These are phyloP conservation scores for Diophrys appendiculata DNA, from an alignment of 73 alveolate genomes.

Conservation along the genomic window DNA sequence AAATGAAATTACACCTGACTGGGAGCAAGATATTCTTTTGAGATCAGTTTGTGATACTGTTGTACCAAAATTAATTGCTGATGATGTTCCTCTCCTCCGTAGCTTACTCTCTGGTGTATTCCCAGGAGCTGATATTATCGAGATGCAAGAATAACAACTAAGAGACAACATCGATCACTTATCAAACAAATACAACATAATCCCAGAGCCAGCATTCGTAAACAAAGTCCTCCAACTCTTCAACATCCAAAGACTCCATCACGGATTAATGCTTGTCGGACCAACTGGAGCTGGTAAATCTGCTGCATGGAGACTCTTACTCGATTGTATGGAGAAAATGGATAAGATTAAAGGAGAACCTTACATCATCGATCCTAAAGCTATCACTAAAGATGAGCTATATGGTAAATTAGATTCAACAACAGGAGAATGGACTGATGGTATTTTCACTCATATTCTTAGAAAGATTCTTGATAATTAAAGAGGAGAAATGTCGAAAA, in stretches of 20 bases:
- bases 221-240: constrained; percentile 91
- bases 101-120: constrained; percentile 97
- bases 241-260: constrained; percentile 91
- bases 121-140: constrained; percentile 97
- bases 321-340: constrained; percentile 94
- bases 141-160: constrained; percentile 93
- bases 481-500: constrained; percentile 95
- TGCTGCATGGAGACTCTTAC: constrained; percentile 98
- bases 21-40: constrained; percentile 96
- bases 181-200: constrained; percentile 76
- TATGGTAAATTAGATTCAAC: constrained; percentile 99
- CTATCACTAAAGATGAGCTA: constrained; percentile 97
- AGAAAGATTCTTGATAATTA: constrained; percentile 92
- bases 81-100: constrained; percentile 94
- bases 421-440: constrained; percentile 99
- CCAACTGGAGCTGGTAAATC: constrained; percentile 98
- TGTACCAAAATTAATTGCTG: constrained; percentile 99
- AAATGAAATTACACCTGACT: constrained; percentile 69
- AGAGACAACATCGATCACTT: constrained; percentile 77
- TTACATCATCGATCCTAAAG: constrained; percentile 98
- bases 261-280: constrained; percentile 99
- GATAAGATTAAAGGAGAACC: constrained; percentile 97
- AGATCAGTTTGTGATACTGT: constrained; percentile 98
- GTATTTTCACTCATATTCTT: constrained; percentile 97
- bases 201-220: constrained; percentile 82